Evolutionary conservation across 371 early-diverging fungal genomes (phyloP).

Genomic region (Saksenaea oblongispora): DNA sequence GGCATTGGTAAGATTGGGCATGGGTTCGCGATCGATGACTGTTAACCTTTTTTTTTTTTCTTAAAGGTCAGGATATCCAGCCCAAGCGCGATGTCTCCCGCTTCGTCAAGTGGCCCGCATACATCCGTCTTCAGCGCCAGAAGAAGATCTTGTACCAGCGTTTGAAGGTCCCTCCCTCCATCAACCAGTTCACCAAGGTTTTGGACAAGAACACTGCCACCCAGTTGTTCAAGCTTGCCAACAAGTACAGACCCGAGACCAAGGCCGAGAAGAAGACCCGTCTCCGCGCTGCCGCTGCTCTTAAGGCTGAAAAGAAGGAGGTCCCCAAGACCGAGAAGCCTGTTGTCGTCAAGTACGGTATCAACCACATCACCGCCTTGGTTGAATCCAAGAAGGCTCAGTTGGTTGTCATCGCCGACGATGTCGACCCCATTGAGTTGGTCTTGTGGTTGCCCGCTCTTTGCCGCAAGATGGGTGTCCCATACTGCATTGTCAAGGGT

Average conservation of each 20-base stretch:
- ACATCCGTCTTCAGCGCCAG: slow-evolving; percentile 97
- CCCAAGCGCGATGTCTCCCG: slow-evolving; percentile 95
- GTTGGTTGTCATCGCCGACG: slow-evolving; percentile 98
- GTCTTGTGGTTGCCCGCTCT: slow-evolving; percentile 99
- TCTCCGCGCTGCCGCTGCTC: slow-evolving; percentile 79
- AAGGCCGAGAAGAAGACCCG: slow-evolving; percentile 95
- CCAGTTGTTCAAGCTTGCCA: slow-evolving; percentile 93
- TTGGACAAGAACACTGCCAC: slow-evolving; percentile 98
- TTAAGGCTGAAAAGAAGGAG: slow-evolving; percentile 88
- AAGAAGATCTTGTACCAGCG: slow-evolving; percentile 96
- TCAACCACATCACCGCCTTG: slow-evolving; percentile 99
- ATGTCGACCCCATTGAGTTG: slow-evolving; percentile 99
- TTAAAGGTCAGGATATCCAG: slow-evolving; percentile 82
- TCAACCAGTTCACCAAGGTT: slow-evolving; percentile 99
- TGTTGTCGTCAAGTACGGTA: slow-evolving; percentile 96
- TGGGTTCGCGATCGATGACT: background rate
- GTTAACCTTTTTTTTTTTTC: background rate
- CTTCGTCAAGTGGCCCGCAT: slow-evolving; percentile 97
- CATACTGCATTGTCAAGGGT: slow-evolving; percentile 98
- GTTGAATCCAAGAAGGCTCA: slow-evolving; percentile 99
- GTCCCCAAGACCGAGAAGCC: slow-evolving; percentile 94
- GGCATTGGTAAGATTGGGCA: slow-evolving; percentile 74
- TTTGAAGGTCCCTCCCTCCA: slow-evolving; percentile 99
- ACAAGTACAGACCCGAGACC: slow-evolving; percentile 99
- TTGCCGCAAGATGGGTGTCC: slow-evolving; percentile 99